Conservation (phyloP, 2,329 filamentous ascomycete genomes). For the Harringtonia lauricola region DNA sequence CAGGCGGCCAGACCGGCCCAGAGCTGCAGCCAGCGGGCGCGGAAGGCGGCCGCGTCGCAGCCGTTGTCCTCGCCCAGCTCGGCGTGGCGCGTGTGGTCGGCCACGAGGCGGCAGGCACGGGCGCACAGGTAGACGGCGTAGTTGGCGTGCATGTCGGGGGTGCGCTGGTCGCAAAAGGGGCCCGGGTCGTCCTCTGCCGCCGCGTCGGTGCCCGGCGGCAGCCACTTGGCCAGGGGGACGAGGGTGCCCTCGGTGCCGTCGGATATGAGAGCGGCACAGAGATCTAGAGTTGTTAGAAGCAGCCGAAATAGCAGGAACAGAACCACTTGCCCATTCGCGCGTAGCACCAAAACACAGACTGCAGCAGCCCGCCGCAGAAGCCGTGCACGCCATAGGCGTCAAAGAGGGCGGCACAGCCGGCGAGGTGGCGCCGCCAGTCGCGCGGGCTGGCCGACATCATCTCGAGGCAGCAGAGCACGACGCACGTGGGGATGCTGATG, state of each 20-base stretch:
- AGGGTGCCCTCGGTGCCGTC: conserved; percentile 38
- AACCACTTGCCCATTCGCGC: conserved; percentile 36
- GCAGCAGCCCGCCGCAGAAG: conserved; percentile 37
- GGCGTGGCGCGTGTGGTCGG: conserved; percentile 33
- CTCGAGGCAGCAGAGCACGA: conserved; percentile 28
- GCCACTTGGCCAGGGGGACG: conserved; percentile 38
- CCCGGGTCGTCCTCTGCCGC: conserved; percentile 21
- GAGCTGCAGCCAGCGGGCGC: conserved; percentile 31
- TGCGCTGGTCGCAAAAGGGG: conserved; percentile 21
- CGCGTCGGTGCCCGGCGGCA: conserved; percentile 23
- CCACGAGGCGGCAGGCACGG: conserved; percentile 37
- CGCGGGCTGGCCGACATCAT: conserved; percentile 29
- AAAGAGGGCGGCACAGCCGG: conserved; percentile 45
- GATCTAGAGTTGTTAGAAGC: conserved; percentile 29
- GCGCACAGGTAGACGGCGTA: conserved; percentile 46
- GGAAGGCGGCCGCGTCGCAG: conserved; percentile 26
- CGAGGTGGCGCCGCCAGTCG: conserved; percentile 45
- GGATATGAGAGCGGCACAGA: conserved; percentile 45
- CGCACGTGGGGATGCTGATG: conserved; percentile 25
- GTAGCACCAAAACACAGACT: conserved; percentile 49
- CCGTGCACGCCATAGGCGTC: conserved; percentile 41
- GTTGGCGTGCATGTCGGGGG: conserved; percentile 46
- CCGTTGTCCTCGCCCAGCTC: conserved; percentile 35
- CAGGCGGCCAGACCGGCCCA: conserved; percentile 40
- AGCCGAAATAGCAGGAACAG: neutral